These are phyloP conservation scores for Uronychia binucleata DNA, from an alignment of 73 alveolate genomes.

Conservation along the genomic window DNA sequence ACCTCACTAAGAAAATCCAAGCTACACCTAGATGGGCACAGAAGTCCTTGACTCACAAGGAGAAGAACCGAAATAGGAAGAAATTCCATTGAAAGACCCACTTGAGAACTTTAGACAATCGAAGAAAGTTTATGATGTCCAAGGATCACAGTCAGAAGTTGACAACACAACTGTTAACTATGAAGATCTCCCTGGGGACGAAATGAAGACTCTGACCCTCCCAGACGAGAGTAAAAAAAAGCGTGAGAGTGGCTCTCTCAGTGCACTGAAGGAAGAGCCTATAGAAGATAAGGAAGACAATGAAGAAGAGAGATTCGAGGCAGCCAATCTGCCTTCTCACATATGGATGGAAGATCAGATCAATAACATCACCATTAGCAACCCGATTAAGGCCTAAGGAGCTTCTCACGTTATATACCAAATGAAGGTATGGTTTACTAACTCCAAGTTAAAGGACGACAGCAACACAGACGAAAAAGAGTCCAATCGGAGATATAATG, in stretches of 20 bases:
- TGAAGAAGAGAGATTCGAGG: not conserved
- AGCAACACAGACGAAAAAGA: not conserved
- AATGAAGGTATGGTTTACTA: not conserved
- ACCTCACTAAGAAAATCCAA: too few species aligned
- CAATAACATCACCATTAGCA: not conserved
- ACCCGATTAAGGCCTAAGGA: not conserved
- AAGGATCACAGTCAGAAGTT: not conserved
- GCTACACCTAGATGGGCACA: not conserved
- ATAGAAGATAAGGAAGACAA: not conserved
- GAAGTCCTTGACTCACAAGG: not conserved
- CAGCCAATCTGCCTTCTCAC: not conserved
- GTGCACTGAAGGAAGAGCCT: not conserved
- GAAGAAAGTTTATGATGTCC: too few species aligned
- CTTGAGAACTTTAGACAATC: not conserved
- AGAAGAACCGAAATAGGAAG: not conserved
- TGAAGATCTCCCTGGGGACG: not conserved
- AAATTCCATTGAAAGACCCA: not conserved
- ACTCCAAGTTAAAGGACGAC: not conserved
- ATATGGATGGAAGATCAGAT: not conserved
- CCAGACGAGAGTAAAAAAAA: not conserved
- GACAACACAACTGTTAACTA: not conserved
- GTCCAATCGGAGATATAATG: not conserved
- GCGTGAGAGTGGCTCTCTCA: not conserved
- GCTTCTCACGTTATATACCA: not conserved
- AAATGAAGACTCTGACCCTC: not conserved